These are phyloP conservation scores for Colletotrichum plurivorum DNA, from an alignment of 2,329 filamentous ascomycete genomes.

Conservation along the genomic window DNA sequence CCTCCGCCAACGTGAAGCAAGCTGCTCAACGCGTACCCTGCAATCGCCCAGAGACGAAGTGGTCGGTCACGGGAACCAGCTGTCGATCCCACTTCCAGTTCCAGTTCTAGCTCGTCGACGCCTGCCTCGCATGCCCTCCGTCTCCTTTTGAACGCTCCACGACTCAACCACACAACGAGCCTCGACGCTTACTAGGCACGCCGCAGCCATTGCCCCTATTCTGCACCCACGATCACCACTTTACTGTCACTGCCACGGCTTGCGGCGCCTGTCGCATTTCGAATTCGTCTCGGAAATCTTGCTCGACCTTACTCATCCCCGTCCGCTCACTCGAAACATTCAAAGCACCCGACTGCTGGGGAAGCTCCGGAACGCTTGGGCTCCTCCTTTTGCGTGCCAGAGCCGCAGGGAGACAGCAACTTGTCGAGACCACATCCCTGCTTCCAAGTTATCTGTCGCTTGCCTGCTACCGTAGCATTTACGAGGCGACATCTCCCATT, in stretches of 20 bases:
- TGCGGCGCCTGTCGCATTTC: neutral
- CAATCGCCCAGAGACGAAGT: neutral
- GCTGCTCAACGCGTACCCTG: neutral
- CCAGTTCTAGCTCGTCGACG: conserved; percentile 3
- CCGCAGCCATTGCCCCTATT: neutral
- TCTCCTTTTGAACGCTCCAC: conserved; percentile 24
- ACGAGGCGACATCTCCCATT: conserved; percentile 4
- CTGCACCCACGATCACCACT: neutral
- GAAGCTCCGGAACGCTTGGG: conserved; percentile 38
- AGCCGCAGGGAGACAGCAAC: conserved; percentile 15
- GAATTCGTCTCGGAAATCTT: conserved; percentile 2
- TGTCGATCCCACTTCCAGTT: conserved; percentile 26
- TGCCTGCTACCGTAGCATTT: conserved; percentile 24
- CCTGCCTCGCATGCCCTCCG: neutral
- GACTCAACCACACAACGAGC: conserved; percentile 8
- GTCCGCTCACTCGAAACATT: conserved; percentile 22
- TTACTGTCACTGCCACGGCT: neutral
- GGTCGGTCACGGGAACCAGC: conserved; percentile 30
- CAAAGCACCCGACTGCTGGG: conserved; percentile 34
- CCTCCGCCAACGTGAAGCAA: neutral
- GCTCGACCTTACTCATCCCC: conserved; percentile 14
- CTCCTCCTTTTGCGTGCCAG: conserved; percentile 8
- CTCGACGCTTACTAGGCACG: neutral
- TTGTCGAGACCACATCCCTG: conserved; percentile 19
- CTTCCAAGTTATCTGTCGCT: neutral